Evolutionary conservation across 192 early-diverging fungal species (phyloP).

Genomic region (Linnemannia exigua): DNA sequence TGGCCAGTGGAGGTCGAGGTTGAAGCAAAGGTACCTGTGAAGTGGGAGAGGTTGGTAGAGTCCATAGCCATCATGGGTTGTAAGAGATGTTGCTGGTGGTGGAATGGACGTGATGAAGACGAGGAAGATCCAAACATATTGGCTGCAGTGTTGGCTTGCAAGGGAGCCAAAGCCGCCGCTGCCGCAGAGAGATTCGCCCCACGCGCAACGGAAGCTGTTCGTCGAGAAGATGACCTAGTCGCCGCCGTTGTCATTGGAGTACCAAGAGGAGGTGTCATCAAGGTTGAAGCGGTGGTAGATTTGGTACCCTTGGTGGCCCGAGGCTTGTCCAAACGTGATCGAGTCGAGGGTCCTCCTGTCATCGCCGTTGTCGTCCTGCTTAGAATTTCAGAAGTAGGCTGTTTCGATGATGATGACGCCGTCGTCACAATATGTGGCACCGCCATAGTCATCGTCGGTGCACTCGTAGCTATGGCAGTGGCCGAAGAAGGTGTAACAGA

Average conservation of each 20-base stretch:
- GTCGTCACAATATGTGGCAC: not conserved
- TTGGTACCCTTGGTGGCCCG: slow-evolving; percentile 1
- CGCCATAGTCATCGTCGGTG: not conserved
- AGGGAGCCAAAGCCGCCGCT: not conserved
- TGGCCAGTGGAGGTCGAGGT: not conserved
- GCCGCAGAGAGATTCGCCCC: not conserved
- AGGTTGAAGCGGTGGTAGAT: not conserved
- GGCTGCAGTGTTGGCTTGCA: not conserved
- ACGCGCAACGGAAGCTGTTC: not conserved
- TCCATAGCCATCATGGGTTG: not conserved
- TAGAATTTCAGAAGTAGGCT: not conserved
- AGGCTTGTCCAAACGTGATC: not conserved
- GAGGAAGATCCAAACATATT: not conserved
- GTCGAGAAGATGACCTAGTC: not conserved
- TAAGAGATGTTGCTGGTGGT: not conserved
- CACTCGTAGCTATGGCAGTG: not conserved
- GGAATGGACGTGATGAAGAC: not conserved
- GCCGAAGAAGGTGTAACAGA: not conserved
- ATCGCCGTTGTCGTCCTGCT: slow-evolving; percentile 18
- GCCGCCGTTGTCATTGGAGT: not conserved
- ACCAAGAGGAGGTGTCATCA: not conserved
- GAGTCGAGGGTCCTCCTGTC: not conserved
- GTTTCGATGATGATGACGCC: slow-evolving; percentile 1
- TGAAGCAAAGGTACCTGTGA: not conserved
- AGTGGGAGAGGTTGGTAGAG: not conserved